Evolutionary conservation across 169 alveolate genomes (phyloP).

Genomic region (Plasmodium chabaudi): DNA sequence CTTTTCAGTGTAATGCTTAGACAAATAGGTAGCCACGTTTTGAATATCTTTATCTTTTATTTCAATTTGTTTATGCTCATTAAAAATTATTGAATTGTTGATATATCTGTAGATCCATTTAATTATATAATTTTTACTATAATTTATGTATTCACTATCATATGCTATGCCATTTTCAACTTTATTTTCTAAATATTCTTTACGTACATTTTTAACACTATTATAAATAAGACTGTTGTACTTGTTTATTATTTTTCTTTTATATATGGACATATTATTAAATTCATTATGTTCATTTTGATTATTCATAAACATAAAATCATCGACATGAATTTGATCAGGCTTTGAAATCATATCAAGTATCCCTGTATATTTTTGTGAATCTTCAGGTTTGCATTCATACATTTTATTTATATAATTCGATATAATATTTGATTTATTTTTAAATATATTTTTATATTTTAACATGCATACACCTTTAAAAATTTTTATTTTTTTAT

Average conservation of each 20-base stretch:
- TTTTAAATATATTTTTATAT: slow-evolving; percentile 20
- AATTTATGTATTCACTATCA: not conserved
- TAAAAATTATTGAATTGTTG: slow-evolving; percentile 24
- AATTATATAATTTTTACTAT: not conserved
- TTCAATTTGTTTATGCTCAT: not conserved
- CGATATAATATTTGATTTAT: not conserved
- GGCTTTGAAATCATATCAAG: slow-evolving; percentile 29
- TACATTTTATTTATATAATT: not conserved
- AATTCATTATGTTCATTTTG: too few relatives aligned
- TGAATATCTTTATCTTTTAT: slow-evolving; percentile 33
- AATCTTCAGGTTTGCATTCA: not conserved
- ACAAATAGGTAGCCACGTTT: not conserved
- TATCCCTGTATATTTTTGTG: not conserved
- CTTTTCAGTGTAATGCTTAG: not conserved
- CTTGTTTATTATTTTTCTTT: not conserved
- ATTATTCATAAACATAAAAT: slow-evolving; percentile 4
- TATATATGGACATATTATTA: slow-evolving; percentile 5
- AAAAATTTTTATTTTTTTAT: slow-evolving; percentile 42
- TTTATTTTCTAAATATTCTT: slow-evolving; percentile 2
- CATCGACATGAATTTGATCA: slow-evolving; percentile 31
- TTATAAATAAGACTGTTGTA: not conserved
- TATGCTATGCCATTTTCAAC: too few relatives aligned
- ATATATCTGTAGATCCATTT: slow-evolving; percentile 56
- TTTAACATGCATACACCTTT: slow-evolving; percentile 20
- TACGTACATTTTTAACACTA: slow-evolving; percentile 9